These are phyloP conservation scores for Gaeumannomyces tritici DNA, from an alignment of 2,329 filamentous ascomycete genomes.

Conservation along the genomic window DNA sequence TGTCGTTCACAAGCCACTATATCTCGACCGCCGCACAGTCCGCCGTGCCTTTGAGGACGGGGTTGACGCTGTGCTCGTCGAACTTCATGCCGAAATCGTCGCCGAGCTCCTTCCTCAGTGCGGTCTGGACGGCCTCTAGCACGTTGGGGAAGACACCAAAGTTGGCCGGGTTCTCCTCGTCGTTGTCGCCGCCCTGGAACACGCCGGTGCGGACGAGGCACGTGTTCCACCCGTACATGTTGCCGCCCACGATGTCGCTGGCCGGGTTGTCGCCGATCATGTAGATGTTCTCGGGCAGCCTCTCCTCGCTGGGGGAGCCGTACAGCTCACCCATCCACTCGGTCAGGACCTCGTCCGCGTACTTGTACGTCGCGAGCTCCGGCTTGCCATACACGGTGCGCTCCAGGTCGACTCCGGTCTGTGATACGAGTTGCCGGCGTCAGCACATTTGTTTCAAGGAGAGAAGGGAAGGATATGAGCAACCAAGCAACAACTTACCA, in stretches of 20 bases:
- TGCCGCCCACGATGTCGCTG: slow-evolving; percentile 65
- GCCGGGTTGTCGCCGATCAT: slow-evolving; percentile 71
- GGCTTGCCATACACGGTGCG: slow-evolving; percentile 71
- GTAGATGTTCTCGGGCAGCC: slow-evolving; percentile 60
- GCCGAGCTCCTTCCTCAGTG: slow-evolving; percentile 61
- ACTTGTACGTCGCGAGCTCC: slow-evolving; percentile 67
- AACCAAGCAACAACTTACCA: slow-evolving; percentile 17
- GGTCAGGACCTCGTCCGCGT: slow-evolving; percentile 63
- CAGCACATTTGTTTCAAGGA: neutral
- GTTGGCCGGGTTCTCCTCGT: slow-evolving; percentile 66
- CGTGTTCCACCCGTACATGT: slow-evolving; percentile 77
- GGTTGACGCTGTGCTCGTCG: slow-evolving; percentile 57
- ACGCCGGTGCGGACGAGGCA: slow-evolving; percentile 70
- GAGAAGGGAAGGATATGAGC: neutral
- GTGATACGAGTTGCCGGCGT: neutral
- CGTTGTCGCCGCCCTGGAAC: slow-evolving; percentile 68
- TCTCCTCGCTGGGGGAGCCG: slow-evolving; percentile 45
- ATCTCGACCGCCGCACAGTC: slow-evolving; percentile 2
- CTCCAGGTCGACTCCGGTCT: slow-evolving; percentile 59
- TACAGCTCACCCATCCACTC: slow-evolving; percentile 71
- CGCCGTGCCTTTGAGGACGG: slow-evolving; percentile 37
- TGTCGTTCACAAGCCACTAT: neutral
- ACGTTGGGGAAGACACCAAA: slow-evolving; percentile 70
- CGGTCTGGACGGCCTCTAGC: slow-evolving; percentile 58
- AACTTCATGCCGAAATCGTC: slow-evolving; percentile 66